Evolutionary conservation across 2,329 filamentous ascomycete genomes (phyloP), one percentile per base, ranked within the genome.

Genomic region (Tolypocladium tundrense): DNA sequence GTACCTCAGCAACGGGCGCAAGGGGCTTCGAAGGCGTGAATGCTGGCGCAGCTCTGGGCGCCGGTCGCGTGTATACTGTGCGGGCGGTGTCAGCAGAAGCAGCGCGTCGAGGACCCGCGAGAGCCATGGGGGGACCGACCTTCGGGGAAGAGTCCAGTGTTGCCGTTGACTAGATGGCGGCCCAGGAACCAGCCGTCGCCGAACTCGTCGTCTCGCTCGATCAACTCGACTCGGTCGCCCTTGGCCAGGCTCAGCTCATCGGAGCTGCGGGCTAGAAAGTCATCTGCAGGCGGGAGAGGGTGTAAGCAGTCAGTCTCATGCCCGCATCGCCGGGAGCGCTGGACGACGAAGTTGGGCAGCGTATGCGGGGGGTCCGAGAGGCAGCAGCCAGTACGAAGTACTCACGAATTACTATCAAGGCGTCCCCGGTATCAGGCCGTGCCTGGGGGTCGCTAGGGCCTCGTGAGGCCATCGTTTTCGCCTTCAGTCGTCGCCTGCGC

Each of bases 161-260:
- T 87, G 60, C 83, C 84, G 71, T 87, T 91, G 63, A 82, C 78
- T 64, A 90, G 73, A 72, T 93, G 89, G 67, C 84, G 84, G 60
- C 86, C 90, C 67, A 93, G 72, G 69, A 89, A 95, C 90, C 88
- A 92, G 57, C 90, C 90, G 72, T 95, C 90, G 60, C 88, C 88
- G 71, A 94, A 95, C 70, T 94, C 90, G 70, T 94, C 90, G 70
- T 94, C 90, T 67, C 89, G 83, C 74, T 94, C 90, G 62, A 93
- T 84, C 61, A 95, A 76, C 75, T 93, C 88, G 61, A 95, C 87
- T 62, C 88, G 85, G 67, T 94, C 89, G 65, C 89, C 92, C 69
- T 95, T 95, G 57, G 84, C 79, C 63, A 99, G 80, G 65, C 85
- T 95, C 68, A 99, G 80, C 79, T 99, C 94, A 75, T 99, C 94